These are phyloP conservation scores for Cadophora sp. DNA, from an alignment of 2,329 filamentous ascomycete species.

Conservation along the genomic window DNA sequence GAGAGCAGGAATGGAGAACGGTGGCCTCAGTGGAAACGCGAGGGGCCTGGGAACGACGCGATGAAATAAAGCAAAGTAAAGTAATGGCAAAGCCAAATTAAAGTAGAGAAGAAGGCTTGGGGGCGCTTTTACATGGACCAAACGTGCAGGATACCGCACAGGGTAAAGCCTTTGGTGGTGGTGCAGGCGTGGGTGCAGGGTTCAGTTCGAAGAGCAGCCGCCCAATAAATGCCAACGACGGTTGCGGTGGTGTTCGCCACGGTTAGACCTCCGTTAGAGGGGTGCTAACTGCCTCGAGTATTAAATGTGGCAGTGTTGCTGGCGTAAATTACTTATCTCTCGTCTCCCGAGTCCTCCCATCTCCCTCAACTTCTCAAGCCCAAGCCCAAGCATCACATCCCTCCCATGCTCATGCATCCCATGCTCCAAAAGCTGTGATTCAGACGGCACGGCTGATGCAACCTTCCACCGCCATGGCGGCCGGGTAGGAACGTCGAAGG, in stretches of 20 bases:
- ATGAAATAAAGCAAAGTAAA: background rate
- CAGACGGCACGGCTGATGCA: slow-evolving; percentile 24
- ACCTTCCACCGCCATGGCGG: slow-evolving; percentile 4
- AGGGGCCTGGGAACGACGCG: background rate
- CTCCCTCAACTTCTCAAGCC: background rate
- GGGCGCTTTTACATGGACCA: background rate
- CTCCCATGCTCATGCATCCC: background rate
- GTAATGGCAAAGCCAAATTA: background rate
- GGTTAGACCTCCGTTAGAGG: no score
- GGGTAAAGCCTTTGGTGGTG: background rate
- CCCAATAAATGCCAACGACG: background rate
- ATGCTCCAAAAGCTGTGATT: slow-evolving; percentile 18
- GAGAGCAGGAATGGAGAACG: background rate
- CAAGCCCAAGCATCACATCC: background rate
- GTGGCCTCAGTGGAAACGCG: slow-evolving; percentile 1
- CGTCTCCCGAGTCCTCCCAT: background rate
- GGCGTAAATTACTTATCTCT: background rate
- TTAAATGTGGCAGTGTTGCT: slow-evolving; percentile 13
- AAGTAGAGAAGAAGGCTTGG: background rate
- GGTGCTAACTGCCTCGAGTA: no score
- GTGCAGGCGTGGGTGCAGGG: background rate
- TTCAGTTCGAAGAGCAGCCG: background rate
- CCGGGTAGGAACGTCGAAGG: background rate
- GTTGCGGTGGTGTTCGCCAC: background rate
- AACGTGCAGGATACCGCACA: background rate